These are phyloP conservation scores for Erigeron philadelphicus DNA, from an alignment of 140 eudicot species.

Conservation along the genomic window DNA sequence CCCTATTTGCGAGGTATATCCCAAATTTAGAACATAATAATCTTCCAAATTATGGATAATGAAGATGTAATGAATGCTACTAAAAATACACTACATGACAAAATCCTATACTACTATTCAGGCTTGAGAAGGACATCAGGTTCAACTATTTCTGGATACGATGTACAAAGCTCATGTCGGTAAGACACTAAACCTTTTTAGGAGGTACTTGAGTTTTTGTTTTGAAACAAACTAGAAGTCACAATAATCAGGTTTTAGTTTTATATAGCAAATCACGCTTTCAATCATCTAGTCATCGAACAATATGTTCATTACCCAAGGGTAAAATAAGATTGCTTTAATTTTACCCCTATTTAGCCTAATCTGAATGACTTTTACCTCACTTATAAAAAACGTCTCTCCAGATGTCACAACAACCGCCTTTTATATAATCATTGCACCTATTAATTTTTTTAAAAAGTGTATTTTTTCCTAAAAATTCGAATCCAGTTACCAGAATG, in stretches of 20 bases:
- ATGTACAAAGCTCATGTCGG: slow-evolving; percentile 77
- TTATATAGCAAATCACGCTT: neutral
- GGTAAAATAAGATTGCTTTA: too few relatives aligned
- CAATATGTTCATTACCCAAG: neutral
- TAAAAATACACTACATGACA: slow-evolving; percentile 29
- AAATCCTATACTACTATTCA: slow-evolving; percentile 35
- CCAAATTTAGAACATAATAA: slow-evolving; percentile 17
- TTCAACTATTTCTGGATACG: slow-evolving; percentile 96
- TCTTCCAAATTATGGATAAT: slow-evolving; percentile 20
- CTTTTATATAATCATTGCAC: too few relatives aligned
- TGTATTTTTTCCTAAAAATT: too few relatives aligned
- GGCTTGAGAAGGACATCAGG: slow-evolving; percentile 97
- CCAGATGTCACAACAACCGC: too few relatives aligned
- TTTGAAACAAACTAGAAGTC: neutral
- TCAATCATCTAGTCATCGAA: neutral
- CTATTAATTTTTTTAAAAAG: too few relatives aligned
- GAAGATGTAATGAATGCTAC: slow-evolving; percentile 15
- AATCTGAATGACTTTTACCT: too few relatives aligned
- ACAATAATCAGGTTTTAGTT: neutral
- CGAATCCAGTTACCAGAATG: too few relatives aligned
- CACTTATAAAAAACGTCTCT: too few relatives aligned
- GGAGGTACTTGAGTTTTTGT: neutral
- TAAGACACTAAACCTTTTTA: slow-evolving; percentile 33
- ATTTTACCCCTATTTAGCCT: too few relatives aligned
- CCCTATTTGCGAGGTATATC: slow-evolving; percentile 82